Percentiles rank a stretch among this genome's conserved stretches.
Evolutionary conservation across 73 alveolate species (phyloP).

Genomic region (Paraurostyla sp.): DNA sequence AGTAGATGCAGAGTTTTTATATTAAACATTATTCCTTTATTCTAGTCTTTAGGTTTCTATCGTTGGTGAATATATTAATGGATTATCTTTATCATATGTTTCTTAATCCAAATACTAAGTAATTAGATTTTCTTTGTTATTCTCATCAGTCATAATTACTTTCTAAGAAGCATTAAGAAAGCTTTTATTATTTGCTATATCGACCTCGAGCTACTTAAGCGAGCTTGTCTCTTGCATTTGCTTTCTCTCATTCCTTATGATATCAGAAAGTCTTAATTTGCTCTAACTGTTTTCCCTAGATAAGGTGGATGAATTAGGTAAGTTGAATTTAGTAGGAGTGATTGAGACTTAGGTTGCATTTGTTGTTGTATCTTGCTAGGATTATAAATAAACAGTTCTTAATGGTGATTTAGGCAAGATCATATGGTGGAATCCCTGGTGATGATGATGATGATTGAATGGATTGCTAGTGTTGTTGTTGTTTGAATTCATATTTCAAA

Average conservation of each 20-base stretch:
- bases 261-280: background rate
- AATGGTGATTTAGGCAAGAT: background rate
- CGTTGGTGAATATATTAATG: slow-evolving; percentile 26
- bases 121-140: background rate
- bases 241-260: slow-evolving; percentile 31
- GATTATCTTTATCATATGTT: background rate
- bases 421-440: too few relatives aligned
- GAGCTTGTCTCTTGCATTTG: slow-evolving; percentile 24
- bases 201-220: background rate
- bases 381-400: background rate
- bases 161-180: too few relatives aligned
- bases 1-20: too few relatives aligned
- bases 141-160: too few relatives aligned
- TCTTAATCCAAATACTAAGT: background rate
- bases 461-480: too few relatives aligned
- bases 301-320: background rate
- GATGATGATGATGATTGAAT: too few relatives aligned
- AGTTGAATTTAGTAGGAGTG: background rate
- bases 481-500: slow-evolving; percentile 25
- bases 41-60: background rate
- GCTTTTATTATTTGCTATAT: too few relatives aligned
- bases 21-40: too few relatives aligned
- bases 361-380: background rate
- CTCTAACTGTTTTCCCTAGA: slow-evolving; percentile 18
- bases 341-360: background rate